A percentile compares a stretch with the other conserved stretches of the same genome.
Evolutionary conservation across 164 flowering plant species (phyloP).

Genomic region (Liriodendron chinense): DNA sequence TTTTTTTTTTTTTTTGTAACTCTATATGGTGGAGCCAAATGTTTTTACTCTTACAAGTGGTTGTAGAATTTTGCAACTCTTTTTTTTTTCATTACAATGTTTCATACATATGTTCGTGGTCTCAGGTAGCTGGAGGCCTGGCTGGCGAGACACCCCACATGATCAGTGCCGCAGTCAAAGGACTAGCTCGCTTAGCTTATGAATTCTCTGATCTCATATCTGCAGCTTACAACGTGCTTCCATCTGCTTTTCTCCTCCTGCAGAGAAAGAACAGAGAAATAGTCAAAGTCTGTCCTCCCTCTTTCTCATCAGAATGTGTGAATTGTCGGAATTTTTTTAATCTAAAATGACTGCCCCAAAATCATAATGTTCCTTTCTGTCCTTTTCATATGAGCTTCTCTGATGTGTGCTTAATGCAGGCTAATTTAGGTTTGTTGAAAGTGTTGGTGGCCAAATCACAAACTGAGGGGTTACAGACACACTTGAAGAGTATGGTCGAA

Average conservation of each 20-base stretch:
- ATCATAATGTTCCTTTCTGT: neutral
- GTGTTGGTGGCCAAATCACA: constrained; percentile 90
- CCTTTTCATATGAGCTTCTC: constrained; percentile 1
- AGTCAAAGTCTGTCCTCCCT: constrained; percentile 45
- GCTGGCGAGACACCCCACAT: constrained; percentile 95
- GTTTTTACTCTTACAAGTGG: neutral
- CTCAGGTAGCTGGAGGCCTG: constrained; percentile 83
- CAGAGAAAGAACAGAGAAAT: constrained; percentile 86
- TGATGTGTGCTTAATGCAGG: constrained; percentile 45
- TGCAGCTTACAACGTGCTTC: constrained; percentile 66
- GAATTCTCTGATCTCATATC: constrained; percentile 91
- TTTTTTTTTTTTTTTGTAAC: too few species aligned
- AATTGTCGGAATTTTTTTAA: neutral
- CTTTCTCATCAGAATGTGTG: neutral
- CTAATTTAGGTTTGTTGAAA: constrained; percentile 84
- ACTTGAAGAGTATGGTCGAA: constrained; percentile 75
- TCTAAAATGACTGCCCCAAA: neutral
- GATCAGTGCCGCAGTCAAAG: constrained; percentile 96
- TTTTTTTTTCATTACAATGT: neutral
- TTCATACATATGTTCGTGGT: constrained; percentile 11
- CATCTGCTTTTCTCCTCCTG: constrained; percentile 72
- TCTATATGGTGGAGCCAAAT: neutral
- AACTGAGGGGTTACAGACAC: constrained; percentile 61
- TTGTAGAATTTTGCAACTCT: neutral
- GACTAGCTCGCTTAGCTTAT: constrained; percentile 94